These are phyloP conservation scores for Dissoconium aciculare DNA, from an alignment of 2,329 filamentous ascomycete species.

Conservation along the genomic window DNA sequence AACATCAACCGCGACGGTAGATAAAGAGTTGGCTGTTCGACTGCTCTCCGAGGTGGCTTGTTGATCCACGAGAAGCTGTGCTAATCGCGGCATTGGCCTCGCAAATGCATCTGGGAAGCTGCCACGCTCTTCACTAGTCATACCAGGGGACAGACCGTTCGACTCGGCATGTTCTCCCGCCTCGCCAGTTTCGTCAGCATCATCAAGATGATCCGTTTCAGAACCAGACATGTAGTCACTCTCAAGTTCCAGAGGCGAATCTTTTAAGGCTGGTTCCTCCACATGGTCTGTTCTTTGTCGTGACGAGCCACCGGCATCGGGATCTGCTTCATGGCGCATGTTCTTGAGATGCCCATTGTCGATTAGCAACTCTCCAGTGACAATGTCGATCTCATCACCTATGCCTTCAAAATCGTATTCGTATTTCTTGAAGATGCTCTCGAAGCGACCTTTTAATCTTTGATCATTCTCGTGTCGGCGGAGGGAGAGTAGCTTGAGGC, in stretches of 20 bases:
- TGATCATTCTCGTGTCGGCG: slow-evolving; percentile 45
- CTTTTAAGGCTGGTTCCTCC: background rate
- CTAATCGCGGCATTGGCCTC: slow-evolving; percentile 10
- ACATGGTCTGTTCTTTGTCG: slow-evolving; percentile 13
- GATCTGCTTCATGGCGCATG: slow-evolving; percentile 44
- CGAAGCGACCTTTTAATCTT: slow-evolving; percentile 68
- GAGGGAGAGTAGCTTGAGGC: too few relatives aligned
- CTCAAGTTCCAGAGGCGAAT: slow-evolving; percentile 23
- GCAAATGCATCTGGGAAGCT: slow-evolving; percentile 2
- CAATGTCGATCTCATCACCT: slow-evolving; percentile 79
- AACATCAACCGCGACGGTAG: too few relatives aligned
- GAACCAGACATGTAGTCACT: slow-evolving; percentile 9
- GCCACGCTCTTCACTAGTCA: background rate
- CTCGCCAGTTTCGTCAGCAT: slow-evolving; percentile 7
- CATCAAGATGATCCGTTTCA: slow-evolving; percentile 16
- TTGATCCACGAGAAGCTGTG: slow-evolving; percentile 10
- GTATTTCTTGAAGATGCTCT: slow-evolving; percentile 82
- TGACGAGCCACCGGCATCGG: slow-evolving; percentile 22
- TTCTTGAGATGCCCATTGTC: slow-evolving; percentile 71
- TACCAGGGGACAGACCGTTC: background rate
- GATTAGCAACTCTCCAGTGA: slow-evolving; percentile 68
- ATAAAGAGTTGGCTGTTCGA: background rate
- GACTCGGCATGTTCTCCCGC: background rate
- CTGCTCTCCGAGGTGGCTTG: background rate
- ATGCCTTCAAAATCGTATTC: slow-evolving; percentile 65